These are phyloP conservation scores for Mycosphaerella sp. DNA, from an alignment of 2,329 filamentous ascomycete genomes.

Conservation along the genomic window DNA sequence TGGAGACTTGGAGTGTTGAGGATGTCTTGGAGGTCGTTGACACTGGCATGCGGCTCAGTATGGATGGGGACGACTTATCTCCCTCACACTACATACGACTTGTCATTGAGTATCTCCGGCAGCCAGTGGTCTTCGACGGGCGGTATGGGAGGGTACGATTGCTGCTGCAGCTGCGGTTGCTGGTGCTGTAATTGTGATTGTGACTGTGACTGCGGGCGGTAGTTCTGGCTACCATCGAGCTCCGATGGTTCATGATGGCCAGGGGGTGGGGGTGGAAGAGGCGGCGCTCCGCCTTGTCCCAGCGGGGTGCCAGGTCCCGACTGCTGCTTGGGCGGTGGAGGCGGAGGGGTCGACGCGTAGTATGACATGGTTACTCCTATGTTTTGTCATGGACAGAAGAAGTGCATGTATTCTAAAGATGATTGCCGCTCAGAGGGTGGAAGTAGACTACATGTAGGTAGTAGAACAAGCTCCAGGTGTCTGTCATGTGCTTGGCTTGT, in stretches of 20 bases:
- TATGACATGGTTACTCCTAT: conserved; percentile 23
- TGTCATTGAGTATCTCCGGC: conserved; percentile 68
- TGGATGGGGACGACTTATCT: background rate
- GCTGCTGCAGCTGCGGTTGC: conserved; percentile 12
- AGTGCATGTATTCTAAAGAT: background rate
- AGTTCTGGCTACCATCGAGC: conserved; percentile 23
- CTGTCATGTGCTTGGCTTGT: conserved; percentile 1
- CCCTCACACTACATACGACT: conserved; percentile 56
- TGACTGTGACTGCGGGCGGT: conserved; percentile 5
- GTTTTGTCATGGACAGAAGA: background rate
- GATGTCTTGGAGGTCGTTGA: conserved; percentile 68
- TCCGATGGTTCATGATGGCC: conserved; percentile 32
- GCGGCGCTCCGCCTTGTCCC: conserved; percentile 6
- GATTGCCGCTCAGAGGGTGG: background rate
- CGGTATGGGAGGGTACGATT: conserved; percentile 18
- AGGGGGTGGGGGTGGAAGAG: conserved; percentile 43
- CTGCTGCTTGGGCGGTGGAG: conserved; percentile 44
- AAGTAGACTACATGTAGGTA: background rate
- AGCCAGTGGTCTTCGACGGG: conserved; percentile 62
- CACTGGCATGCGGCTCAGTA: conserved; percentile 33
- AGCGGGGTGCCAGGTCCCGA: conserved; percentile 38
- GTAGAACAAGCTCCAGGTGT: background rate
- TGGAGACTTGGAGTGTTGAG: conserved; percentile 61
- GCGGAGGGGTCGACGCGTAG: conserved; percentile 44
- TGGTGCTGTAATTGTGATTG: background rate